Base-by-base conservation (phyloP, 1,284 basidiomycete genomes). In the Moesziomyces globuligerus region DNA sequence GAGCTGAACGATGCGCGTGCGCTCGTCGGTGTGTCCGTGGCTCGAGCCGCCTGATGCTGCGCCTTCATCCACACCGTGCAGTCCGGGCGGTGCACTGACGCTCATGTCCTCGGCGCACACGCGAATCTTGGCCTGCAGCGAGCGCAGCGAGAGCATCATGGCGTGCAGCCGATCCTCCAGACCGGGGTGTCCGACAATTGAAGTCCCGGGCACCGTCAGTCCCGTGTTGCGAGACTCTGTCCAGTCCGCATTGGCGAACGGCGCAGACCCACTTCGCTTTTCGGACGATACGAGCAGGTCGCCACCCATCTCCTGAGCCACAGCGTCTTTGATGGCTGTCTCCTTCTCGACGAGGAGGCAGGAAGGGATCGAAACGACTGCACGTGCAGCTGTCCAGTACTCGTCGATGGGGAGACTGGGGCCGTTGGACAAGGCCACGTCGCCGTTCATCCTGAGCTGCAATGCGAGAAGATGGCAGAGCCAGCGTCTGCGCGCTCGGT, bases 91-190 rank as follows among this genome's bases (percentile, higher is more conserved):
- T 1, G 54, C 40, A 15, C 54, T 62, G 48, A 81, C 45, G 5
- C 39, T 40, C 4, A 78, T 51, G 26, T 81, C 80, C 41, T 79
- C 79, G 11, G 62, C 62, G 47, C 78, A 80, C 17, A 75, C 75
- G 28, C 72, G 64, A 32, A 82, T 68, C 66, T 82, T 82, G 55
- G 75, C 72, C 54, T 82, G 80, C 25, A 82, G 47, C n/a, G 79
- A 70, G 17, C 80, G 76, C 8, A 82, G 71, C n/a, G 65, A 55
- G 5, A 71, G 56, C 28, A 66, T 76, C 67, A 82, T 77, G 20
- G 73, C 69, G 7, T 54, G 32, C 9, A 74, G 58, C n/a, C 72
- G 75, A 41, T 80, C 76, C 24, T 78, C 70, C 21, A 80, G 44
- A 8, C 78, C 76, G 1, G 60, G 54, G 41, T 77, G 73, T 1